phyloP scores from a whole-genome alignment of 2,329 filamentous ascomycete genomes.

The Diaporthe ilicicola region DNA sequence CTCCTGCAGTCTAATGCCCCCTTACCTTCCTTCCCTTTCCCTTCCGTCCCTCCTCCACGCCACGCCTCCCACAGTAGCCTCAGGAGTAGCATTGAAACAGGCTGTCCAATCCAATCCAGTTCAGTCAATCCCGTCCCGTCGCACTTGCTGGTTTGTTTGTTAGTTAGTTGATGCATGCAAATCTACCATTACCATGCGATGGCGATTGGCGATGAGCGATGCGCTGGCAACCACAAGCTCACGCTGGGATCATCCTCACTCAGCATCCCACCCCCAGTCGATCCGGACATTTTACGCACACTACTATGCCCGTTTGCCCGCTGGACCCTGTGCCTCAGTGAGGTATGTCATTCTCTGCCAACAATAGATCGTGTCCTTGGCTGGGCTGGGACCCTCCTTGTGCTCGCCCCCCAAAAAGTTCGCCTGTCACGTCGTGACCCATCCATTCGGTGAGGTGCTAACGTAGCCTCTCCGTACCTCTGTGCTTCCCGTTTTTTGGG shows the following conservation, averaged over 20 bases:
- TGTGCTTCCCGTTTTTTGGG: not conserved
- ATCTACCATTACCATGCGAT: not conserved
- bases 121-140: no score
- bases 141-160: no score
- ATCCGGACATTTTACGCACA: not conserved
- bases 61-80: not conserved
- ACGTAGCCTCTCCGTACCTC: no score
- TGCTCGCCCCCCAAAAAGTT: not conserved
- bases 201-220: not conserved
- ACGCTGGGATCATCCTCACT: constrained; percentile 22
- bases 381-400: constrained; percentile 6
- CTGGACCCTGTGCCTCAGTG: no score
- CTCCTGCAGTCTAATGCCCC: not conserved
- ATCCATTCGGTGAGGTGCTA: not conserved
- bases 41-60: not conserved
- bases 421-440: constrained; percentile 14
- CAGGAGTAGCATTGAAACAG: no score
- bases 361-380: not conserved
- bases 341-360: not conserved
- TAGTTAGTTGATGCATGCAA: no score
- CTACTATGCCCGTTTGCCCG: no score
- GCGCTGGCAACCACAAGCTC: constrained; percentile 4
- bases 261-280: not conserved
- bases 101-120: no score
- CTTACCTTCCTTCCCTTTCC: not conserved